Conservation (phyloP, 371 early-diverging fungal species). For the Enterocytospora artemiae region DNA sequence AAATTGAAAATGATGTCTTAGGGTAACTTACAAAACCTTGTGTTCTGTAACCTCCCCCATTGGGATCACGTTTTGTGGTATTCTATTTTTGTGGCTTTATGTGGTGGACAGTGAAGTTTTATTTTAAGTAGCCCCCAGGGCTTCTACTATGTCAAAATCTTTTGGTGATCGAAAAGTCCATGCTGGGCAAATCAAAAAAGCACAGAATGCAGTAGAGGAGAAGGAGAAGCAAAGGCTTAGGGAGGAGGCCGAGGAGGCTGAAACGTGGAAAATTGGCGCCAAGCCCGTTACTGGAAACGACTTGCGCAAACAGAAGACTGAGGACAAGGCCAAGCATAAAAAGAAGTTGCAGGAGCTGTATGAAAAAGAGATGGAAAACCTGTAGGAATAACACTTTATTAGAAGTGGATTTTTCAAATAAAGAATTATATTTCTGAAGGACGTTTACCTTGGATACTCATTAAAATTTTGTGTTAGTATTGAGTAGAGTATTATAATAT, state of each 20-base stretch:
- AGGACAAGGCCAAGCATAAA: constrained; percentile 6
- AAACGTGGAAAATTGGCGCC: constrained; percentile 3
- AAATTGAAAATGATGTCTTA: no score
- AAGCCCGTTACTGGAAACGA: constrained; percentile 1
- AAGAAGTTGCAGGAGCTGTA: constrained; percentile 8
- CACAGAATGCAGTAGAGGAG: constrained; percentile 1
- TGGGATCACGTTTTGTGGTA: no score
- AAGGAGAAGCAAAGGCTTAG: not conserved
- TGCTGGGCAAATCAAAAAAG: constrained; percentile 1
- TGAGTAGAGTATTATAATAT: no score
- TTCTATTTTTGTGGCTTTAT: no score
- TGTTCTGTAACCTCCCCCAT: no score
- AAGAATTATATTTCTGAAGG: no score
- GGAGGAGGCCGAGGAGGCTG: constrained; percentile 8
- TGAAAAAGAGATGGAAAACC: constrained; percentile 13
- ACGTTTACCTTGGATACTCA: no score
- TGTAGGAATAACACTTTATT: no score
- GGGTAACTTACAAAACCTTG: no score
- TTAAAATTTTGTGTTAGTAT: no score
- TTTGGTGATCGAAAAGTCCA: constrained; percentile 12
- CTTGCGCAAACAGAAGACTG: not conserved
- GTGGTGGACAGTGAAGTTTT: no score
- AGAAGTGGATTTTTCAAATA: no score
- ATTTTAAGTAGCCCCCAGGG: not conserved
- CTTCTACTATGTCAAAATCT: constrained; percentile 5